Conservation (phyloP, 495 filamentous ascomycete genomes). For the Trichocladium antarcticum region DNA sequence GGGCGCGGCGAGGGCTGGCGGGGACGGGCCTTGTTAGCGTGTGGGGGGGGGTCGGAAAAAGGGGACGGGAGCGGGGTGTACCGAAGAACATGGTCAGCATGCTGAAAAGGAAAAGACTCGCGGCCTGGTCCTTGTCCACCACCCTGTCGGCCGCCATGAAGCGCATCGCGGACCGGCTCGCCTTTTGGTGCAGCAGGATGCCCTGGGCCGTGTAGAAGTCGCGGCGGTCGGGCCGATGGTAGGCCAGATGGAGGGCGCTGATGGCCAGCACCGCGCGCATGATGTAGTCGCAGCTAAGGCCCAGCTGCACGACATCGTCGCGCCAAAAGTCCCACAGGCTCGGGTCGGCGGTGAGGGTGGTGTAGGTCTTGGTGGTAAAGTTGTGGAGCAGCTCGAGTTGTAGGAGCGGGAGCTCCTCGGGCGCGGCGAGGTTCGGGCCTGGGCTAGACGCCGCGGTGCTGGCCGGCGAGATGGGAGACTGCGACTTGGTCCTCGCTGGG, state of each 20-base stretch:
- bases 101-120: conserved; percentile 26
- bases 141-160: conserved; percentile 10
- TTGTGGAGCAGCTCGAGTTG: conserved; percentile 39
- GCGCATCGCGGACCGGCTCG: conserved; percentile 21
- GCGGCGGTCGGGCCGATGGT: conserved; percentile 27
- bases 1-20: conserved; percentile 20
- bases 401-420: conserved; percentile 20
- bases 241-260: conserved; percentile 45
- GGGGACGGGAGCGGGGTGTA: neutral
- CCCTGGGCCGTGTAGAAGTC: conserved; percentile 42
- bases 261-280: conserved; percentile 46
- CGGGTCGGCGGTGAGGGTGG: conserved; percentile 27
- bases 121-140: conserved; percentile 12
- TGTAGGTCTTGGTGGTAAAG: conserved; percentile 29
- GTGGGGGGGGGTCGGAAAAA: neutral
- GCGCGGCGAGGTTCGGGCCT: neutral
- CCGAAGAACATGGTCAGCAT: conserved; percentile 30
- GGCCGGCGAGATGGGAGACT: neutral
- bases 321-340: conserved; percentile 28
- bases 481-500: neutral
- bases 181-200: conserved; percentile 40
- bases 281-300: conserved; percentile 41
- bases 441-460: neutral
- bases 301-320: conserved; percentile 29
- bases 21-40: neutral